Conservation (phyloP, 1,284 basidiomycete genomes). For the Mycena citricolor region DNA sequence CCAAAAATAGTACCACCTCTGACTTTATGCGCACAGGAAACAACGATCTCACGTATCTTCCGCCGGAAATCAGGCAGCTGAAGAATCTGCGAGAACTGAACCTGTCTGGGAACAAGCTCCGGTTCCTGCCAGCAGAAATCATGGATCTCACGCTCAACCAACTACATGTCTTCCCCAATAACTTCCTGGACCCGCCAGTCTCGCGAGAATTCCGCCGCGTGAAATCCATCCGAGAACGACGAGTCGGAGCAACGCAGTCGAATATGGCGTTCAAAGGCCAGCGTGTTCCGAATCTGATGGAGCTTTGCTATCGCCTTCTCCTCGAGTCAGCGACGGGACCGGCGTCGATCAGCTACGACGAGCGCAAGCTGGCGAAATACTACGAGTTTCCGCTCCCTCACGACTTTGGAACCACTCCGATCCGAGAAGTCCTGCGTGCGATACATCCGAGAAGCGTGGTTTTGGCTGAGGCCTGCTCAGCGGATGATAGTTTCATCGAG, state of each 20-base stretch:
- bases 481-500: constrained; percentile 16
- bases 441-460: constrained; percentile 41
- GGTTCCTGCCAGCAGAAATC: constrained; percentile 68
- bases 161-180: constrained; percentile 56
- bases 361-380: constrained; percentile 35
- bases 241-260: constrained; percentile 23
- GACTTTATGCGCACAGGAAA: constrained; percentile 48
- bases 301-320: constrained; percentile 50
- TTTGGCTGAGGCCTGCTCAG: too few relatives aligned
- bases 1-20: constrained; percentile 64
- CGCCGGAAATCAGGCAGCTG: constrained; percentile 61
- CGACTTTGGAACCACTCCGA: too few relatives aligned
- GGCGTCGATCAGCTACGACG: constrained; percentile 14
- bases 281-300: constrained; percentile 46
- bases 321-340: constrained; percentile 27
- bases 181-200: constrained; percentile 40
- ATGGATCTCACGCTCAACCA: constrained; percentile 47
- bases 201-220: background rate
- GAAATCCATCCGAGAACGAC: constrained; percentile 1
- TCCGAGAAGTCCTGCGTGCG: constrained; percentile 35
- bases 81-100: constrained; percentile 59
- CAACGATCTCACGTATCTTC: constrained; percentile 59
- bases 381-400: constrained; percentile 38
- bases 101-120: constrained; percentile 57
- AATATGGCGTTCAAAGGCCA: too few relatives aligned